phyloP scores from a whole-genome alignment of 176 grass and related monocot species.

The Cenchrus fungigraminus region DNA sequence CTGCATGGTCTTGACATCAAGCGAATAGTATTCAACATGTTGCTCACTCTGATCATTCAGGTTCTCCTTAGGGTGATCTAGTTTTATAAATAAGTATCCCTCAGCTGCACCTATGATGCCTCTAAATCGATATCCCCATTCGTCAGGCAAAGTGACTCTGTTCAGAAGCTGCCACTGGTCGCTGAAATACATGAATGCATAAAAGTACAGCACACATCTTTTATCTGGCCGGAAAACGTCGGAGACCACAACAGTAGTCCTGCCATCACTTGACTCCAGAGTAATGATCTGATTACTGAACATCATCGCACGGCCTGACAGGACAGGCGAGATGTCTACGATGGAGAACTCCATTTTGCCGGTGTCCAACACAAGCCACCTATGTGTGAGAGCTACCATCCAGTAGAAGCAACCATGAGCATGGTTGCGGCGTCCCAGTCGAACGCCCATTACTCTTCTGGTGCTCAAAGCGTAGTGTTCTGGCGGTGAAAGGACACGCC shows the following conservation, averaged over 20 bases:
- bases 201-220: conserved; percentile 51
- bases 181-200: conserved; percentile 36
- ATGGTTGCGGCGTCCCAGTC: conserved; percentile 43
- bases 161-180: conserved; percentile 49
- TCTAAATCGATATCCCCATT: conserved; percentile 57
- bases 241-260: conserved; percentile 19
- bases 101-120: conserved; percentile 49
- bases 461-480: conserved; percentile 50
- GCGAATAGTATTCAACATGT: conserved; percentile 42
- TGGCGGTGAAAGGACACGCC: conserved; percentile 29
- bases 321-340: conserved; percentile 38
- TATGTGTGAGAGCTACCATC: conserved; percentile 47
- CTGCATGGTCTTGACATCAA: conserved; percentile 46
- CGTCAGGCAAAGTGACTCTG: conserved; percentile 47
- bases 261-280: conserved; percentile 43
- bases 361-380: conserved; percentile 54
- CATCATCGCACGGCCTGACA: conserved; percentile 44
- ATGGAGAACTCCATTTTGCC: conserved; percentile 46
- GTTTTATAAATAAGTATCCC: conserved; percentile 41
- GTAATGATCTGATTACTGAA: conserved; percentile 61
- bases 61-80: conserved; percentile 49
- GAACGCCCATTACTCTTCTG: conserved; percentile 51
- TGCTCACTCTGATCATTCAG: conserved; percentile 38
- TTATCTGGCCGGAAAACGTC: conserved; percentile 47
- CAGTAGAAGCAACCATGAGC: conserved; percentile 57